These are phyloP conservation scores for Pyrenophora tritici-repentis DNA, from an alignment of 2,329 filamentous ascomycete genomes.

Conservation along the genomic window DNA sequence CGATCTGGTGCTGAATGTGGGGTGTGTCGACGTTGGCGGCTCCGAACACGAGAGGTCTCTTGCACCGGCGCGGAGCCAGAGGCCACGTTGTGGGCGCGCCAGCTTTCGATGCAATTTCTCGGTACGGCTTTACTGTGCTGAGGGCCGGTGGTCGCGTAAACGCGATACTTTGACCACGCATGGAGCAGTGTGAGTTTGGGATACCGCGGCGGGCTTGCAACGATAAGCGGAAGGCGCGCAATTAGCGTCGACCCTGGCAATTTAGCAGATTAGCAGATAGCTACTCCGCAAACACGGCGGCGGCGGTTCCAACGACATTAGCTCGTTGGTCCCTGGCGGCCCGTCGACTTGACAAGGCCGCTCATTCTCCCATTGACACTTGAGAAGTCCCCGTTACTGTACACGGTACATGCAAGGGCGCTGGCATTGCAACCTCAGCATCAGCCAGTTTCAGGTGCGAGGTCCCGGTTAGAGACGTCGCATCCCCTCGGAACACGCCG, in stretches of 20 bases:
- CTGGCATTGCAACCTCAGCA: slow-evolving; percentile 9
- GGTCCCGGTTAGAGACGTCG: slow-evolving; percentile 13
- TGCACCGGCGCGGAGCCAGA: too few relatives aligned
- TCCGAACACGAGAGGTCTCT: slow-evolving; percentile 11
- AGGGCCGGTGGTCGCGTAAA: not conserved
- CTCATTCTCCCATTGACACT: not conserved
- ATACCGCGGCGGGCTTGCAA: slow-evolving; percentile 4
- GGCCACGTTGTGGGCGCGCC: not conserved
- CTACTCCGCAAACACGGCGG: slow-evolving; percentile 14
- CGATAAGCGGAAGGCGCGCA: slow-evolving; percentile 7
- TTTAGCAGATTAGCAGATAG: not conserved
- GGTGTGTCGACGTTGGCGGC: slow-evolving; percentile 10
- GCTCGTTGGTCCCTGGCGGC: slow-evolving; percentile 3
- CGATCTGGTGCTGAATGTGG: slow-evolving; percentile 8
- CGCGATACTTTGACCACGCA: not conserved
- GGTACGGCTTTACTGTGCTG: not conserved
- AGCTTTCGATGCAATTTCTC: slow-evolving; percentile 6
- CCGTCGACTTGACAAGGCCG: not conserved
- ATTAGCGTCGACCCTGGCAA: slow-evolving; percentile 18
- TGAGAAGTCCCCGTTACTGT: too few relatives aligned
- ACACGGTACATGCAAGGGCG: not conserved
- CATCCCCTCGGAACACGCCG: slow-evolving; percentile 8
- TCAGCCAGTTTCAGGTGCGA: slow-evolving; percentile 11
- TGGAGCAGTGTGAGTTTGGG: not conserved
- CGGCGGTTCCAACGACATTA: slow-evolving; percentile 11